These are phyloP conservation scores for Colletotrichum simmondsii DNA, from an alignment of 2,329 filamentous ascomycete species.

Conservation along the genomic window DNA sequence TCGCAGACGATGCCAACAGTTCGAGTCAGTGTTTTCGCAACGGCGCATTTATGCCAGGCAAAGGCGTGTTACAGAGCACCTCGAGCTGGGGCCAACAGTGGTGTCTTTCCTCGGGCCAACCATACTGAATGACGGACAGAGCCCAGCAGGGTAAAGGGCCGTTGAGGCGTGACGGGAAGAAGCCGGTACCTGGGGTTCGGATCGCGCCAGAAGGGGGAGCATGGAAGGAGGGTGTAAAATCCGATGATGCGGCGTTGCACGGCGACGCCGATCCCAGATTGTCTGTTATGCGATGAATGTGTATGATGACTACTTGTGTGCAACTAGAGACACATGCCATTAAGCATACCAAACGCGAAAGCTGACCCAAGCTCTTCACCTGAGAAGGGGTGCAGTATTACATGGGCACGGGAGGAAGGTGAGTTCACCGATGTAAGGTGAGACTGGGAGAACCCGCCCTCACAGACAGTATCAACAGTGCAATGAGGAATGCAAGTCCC, in stretches of 20 bases:
- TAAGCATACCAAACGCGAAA: background rate
- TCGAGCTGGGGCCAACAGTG: no score
- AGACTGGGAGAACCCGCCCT: no score
- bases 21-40: background rate
- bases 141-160: background rate
- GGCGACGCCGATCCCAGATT: background rate
- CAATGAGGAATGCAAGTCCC: background rate
- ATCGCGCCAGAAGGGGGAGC: background rate
- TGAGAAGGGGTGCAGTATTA: background rate
- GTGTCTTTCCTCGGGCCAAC: no score
- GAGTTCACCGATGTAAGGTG: no score
- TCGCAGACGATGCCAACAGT: background rate
- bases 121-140: background rate
- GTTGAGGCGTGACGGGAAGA: background rate
- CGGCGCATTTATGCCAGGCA: background rate
- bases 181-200: constrained; percentile 2
- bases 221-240: background rate
- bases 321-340: background rate
- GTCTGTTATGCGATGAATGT: background rate
- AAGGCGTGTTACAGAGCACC: background rate
- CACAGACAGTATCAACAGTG: constrained; percentile 1
- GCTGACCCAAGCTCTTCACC: background rate
- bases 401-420: no score
- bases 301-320: background rate
- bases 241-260: background rate